Evolutionary conservation across 768 basidiomycete species (phyloP).

Genomic region (Boletus sp.): DNA sequence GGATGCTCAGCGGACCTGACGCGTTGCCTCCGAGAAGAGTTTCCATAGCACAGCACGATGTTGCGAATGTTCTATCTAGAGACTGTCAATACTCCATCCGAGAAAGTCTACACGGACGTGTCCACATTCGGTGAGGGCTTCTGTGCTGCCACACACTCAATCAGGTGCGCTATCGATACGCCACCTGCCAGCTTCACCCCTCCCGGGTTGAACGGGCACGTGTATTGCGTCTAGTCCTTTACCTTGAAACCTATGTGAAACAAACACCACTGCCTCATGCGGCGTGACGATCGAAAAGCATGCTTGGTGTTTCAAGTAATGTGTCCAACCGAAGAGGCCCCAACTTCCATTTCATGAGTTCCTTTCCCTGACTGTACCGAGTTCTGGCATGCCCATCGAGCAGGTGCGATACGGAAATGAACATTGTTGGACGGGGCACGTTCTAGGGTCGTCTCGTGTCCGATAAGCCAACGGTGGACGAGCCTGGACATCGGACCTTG

Average conservation of each 20-base stretch:
- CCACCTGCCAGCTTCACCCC: background rate
- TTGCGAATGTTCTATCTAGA: slow-evolving; percentile 19
- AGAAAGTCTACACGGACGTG: background rate
- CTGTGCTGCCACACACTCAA: slow-evolving; percentile 1
- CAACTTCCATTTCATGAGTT: slow-evolving; percentile 17
- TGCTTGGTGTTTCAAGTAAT: background rate
- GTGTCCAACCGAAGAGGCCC: background rate
- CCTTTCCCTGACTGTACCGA: slow-evolving; percentile 1
- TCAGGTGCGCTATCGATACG: background rate
- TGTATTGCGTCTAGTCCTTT: background rate
- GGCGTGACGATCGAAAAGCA: slow-evolving; percentile 12
- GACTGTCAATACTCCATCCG: slow-evolving; percentile 7
- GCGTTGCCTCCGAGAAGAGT: slow-evolving; percentile 2
- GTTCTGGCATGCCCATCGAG: slow-evolving; percentile 1
- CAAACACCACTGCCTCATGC: background rate
- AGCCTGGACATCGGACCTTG: slow-evolving; percentile 17
- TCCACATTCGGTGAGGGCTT: background rate
- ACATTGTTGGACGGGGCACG: slow-evolving; percentile 10
- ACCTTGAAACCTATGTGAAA: background rate
- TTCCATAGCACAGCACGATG: slow-evolving; percentile 6
- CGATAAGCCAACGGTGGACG: background rate
- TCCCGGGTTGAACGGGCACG: background rate
- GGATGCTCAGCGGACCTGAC: slow-evolving; percentile 6
- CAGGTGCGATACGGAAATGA: slow-evolving; percentile 23
- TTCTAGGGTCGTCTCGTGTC: slow-evolving; percentile 26